Conservation (phyloP, 169 alveolate species). For the Theileria equi region DNA sequence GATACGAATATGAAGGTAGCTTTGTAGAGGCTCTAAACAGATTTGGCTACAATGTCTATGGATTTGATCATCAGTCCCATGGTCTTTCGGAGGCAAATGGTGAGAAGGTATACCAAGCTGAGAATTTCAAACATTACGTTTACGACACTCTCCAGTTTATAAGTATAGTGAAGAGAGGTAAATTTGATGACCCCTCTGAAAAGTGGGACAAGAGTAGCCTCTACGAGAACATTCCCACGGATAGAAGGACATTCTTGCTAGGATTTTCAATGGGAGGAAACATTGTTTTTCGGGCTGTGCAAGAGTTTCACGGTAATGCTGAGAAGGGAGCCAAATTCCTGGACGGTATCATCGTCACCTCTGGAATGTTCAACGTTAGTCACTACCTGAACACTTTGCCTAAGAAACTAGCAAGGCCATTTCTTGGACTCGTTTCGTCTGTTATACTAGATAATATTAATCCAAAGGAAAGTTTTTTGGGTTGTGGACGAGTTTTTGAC, state of each 20-base stretch:
- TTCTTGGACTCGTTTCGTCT: slow-evolving; percentile 18
- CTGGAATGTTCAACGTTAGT: slow-evolving; percentile 60
- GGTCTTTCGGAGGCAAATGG: slow-evolving; percentile 62
- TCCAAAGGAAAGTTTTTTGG: too few species aligned
- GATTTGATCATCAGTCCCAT: slow-evolving; percentile 65
- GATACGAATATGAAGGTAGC: slow-evolving; percentile 55
- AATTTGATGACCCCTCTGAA: slow-evolving; percentile 31
- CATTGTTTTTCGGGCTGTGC: slow-evolving; percentile 47
- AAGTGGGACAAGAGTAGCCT: neutral
- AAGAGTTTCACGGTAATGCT: slow-evolving; percentile 28
- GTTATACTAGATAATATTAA: slow-evolving; percentile 19
- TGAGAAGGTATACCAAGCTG: slow-evolving; percentile 18
- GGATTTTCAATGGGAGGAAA: slow-evolving; percentile 74
- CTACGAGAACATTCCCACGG: slow-evolving; percentile 11
- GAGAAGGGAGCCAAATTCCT: slow-evolving; percentile 34
- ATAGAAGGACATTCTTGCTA: slow-evolving; percentile 31
- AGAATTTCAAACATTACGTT: slow-evolving; percentile 39
- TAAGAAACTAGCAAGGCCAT: slow-evolving; percentile 34
- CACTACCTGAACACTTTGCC: slow-evolving; percentile 8
- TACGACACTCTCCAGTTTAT: slow-evolving; percentile 63
- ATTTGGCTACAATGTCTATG: slow-evolving; percentile 60
- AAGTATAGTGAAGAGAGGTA: slow-evolving; percentile 44
- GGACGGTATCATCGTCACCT: slow-evolving; percentile 59
- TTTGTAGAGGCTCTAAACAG: slow-evolving; percentile 57
- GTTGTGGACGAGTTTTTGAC: too few species aligned